Conservation (phyloP, 768 basidiomycete species). For the Fistulinella prunicolor region DNA sequence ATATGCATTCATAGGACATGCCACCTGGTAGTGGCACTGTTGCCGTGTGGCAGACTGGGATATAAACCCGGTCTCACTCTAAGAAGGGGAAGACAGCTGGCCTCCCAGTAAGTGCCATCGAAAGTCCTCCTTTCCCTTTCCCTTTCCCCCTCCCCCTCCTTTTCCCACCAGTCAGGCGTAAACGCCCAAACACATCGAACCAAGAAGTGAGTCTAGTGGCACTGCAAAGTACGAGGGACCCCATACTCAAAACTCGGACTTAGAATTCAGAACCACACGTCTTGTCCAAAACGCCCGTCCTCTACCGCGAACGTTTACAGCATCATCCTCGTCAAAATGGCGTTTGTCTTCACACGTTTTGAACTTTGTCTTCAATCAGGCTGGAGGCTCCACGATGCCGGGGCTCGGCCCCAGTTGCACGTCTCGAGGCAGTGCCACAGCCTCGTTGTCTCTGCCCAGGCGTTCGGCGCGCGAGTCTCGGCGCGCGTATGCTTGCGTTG, state of each 20-base stretch:
- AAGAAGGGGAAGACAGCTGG: constrained; percentile 1
- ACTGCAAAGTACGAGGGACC: neutral
- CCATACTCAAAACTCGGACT: too few species aligned
- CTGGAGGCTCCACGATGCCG: constrained; percentile 21
- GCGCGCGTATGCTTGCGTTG: constrained; percentile 20
- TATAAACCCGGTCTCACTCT: constrained; percentile 13
- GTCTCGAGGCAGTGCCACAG: constrained; percentile 21
- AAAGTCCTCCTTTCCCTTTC: constrained; percentile 1
- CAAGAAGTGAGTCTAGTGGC: too few species aligned
- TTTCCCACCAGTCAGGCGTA: neutral
- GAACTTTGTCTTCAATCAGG: constrained; percentile 17
- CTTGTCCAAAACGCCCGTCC: neutral
- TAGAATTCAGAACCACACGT: too few species aligned
- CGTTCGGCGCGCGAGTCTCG: constrained; percentile 23
- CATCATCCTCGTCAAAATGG: constrained; percentile 3
- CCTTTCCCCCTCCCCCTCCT: neutral
- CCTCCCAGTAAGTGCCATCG: constrained; percentile 11
- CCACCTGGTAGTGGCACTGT: constrained; percentile 30
- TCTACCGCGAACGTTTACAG: neutral
- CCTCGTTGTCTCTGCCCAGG: constrained; percentile 25
- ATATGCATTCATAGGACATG: constrained; percentile 7
- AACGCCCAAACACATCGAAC: too few species aligned
- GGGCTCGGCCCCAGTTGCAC: constrained; percentile 20
- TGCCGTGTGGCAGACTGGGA: constrained; percentile 23
- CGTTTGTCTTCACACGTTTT: constrained; percentile 21